Evolutionary conservation across 192 early-diverging fungal species (phyloP), one percentile per base, ranked within the genome.

Genomic region (Dimargaris xerosporica): DNA sequence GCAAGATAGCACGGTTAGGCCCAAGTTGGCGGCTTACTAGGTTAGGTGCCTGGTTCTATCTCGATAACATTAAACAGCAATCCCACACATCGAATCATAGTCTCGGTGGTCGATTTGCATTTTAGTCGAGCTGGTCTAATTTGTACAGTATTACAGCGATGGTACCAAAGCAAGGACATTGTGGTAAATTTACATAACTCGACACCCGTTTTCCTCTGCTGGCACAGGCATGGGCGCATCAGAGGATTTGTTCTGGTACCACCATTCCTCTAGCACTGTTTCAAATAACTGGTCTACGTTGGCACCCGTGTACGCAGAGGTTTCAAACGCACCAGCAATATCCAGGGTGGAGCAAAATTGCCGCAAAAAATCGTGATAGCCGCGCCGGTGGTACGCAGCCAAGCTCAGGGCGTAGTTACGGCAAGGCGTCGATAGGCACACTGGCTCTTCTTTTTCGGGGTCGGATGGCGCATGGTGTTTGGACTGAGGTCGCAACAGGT

Each of bases 301-400:
- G 30, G n/a, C 54, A 9, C 34, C 34, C 34, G 30, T 29, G 9
- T 12, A 5, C 6, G 54, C 54, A 4, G 54, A 56, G 11, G 54
- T 56, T 56, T 56, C 54, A 25, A 23, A 56, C 9, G 31, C 56
- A 15, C 56, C 56, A 2, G 12, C 31, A 31, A 59, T 31, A n/a
- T 42, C 31, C 15, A 16, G 29, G 16, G 15, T 3, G 16, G 21
- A 15, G 23, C 56, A 59, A 23, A 59, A 59, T 42, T 42, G 31
- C 17, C 41, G 56, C 1, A 59, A 19, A 17, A 34, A 28, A 39
- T 41, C 31, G 30, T 39, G 16, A 17, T 59, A 59, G 30, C 56
- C 56, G 19, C 13, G 28, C 1, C 56, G 56, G 23, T 59, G 56
- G 41, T 59, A 34, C 15, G 17, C 31, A 13, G 17, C n/a, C 5